These are phyloP conservation scores for Picea mariana DNA, from an alignment of 83 land plant genomes.

Conservation along the genomic window DNA sequence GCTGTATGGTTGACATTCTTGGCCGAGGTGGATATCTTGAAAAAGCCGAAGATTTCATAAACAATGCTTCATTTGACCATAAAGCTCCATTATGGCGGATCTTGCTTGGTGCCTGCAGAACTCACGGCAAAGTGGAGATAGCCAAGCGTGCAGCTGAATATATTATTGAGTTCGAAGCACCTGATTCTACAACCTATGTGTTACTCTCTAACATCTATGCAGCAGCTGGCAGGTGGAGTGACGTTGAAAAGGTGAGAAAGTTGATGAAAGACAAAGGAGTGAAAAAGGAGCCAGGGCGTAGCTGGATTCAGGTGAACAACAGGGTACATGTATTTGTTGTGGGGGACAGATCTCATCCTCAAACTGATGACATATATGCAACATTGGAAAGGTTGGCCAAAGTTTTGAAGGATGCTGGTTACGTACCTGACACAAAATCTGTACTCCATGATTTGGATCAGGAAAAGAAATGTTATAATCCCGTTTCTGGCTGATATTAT, in stretches of 20 bases:
- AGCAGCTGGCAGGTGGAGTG: constrained; percentile 6
- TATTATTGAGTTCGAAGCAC: neutral
- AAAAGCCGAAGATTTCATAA: constrained; percentile 3
- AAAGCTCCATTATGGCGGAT: neutral
- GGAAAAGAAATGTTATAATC: neutral
- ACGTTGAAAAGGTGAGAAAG: neutral
- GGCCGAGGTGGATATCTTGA: neutral
- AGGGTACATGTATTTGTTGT: neutral
- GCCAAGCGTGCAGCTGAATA: constrained; percentile 6
- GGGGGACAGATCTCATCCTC: constrained; percentile 1
- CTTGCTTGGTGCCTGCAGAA: constrained; percentile 15
- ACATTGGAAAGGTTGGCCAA: neutral
- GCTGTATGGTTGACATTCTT: neutral
- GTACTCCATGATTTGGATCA: constrained; percentile 4
- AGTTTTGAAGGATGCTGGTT: constrained; percentile 8
- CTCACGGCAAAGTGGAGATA: constrained; percentile 5
- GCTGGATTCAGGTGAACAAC: neutral
- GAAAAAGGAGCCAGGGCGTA: neutral
- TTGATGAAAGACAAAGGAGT: constrained; percentile 4
- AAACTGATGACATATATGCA: neutral
- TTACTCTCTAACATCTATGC: neutral
- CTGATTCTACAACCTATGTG: neutral
- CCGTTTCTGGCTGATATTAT: too few relatives aligned
- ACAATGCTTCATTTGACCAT: neutral
- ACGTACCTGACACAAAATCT: constrained; percentile 10